A percentile compares a stretch with the other conserved stretches of the same genome.
These are phyloP conservation scores for Paspalum notatum DNA, from an alignment of 176 grass and related monocot genomes.

Conservation along the genomic window DNA sequence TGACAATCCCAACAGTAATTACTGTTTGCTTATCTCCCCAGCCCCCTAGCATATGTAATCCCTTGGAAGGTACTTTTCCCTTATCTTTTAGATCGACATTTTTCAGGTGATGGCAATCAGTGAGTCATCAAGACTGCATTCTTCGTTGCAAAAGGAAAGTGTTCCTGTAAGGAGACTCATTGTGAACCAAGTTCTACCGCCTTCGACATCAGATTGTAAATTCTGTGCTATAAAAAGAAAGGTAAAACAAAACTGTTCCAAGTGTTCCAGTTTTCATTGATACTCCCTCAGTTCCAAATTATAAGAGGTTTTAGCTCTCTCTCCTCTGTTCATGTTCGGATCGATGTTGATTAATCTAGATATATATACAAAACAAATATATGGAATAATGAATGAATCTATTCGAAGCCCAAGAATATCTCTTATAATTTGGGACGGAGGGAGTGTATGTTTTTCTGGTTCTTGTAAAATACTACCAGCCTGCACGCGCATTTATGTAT, in stretches of 20 bases:
- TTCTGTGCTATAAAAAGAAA: constrained; percentile 99
- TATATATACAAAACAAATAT: too few relatives aligned
- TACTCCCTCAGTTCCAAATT: too few relatives aligned
- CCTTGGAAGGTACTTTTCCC: neutral
- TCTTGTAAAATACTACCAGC: neutral
- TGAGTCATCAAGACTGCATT: constrained; percentile 80
- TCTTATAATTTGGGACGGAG: too few relatives aligned
- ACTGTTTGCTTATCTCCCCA: neutral
- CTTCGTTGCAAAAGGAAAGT: constrained; percentile 86
- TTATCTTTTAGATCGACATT: constrained; percentile 5
- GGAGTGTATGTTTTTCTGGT: neutral
- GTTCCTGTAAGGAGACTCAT: constrained; percentile 90
- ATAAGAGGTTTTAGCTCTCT: too few relatives aligned
- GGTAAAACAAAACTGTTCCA: constrained; percentile 43
- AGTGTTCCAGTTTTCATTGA: too few relatives aligned
- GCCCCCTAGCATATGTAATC: neutral
- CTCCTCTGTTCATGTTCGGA: too few relatives aligned
- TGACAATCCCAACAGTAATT: constrained; percentile 93
- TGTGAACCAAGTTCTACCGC: constrained; percentile 94
- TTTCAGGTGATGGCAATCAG: constrained; percentile 90
- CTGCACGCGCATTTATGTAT: constrained; percentile 7
- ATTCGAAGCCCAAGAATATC: too few relatives aligned
- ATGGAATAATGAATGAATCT: too few relatives aligned
- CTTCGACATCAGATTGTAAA: constrained; percentile 87
- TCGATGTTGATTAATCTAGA: too few relatives aligned